These are phyloP conservation scores for Micromonas commoda DNA, from an alignment of 139 green algal species.

Conservation along the genomic window DNA sequence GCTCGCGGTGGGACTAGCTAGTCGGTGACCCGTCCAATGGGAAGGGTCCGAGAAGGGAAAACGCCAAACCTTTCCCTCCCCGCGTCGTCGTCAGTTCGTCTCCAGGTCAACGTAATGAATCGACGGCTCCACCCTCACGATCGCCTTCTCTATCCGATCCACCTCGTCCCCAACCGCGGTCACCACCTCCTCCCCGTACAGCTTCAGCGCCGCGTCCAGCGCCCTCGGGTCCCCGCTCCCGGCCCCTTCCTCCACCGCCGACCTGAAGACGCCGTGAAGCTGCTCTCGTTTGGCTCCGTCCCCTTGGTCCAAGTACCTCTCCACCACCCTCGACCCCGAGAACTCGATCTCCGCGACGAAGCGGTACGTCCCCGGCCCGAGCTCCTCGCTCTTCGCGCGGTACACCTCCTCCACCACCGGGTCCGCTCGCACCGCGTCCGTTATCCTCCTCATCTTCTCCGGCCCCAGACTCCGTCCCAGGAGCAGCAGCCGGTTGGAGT, in stretches of 20 bases:
- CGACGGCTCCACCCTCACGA: constrained; percentile 56
- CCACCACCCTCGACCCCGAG: constrained; percentile 2
- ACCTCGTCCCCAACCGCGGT: constrained; percentile 77
- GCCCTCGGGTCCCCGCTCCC: neutral
- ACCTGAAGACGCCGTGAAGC: constrained; percentile 1
- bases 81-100: constrained; percentile 53
- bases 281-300: neutral
- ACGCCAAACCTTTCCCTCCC: too few species aligned
- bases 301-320: constrained; percentile 1
- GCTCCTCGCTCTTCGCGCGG: constrained; percentile 80
- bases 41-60: too few species aligned
- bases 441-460: constrained; percentile 1
- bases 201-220: neutral
- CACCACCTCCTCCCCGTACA: constrained; percentile 55
- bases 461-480: constrained; percentile 64
- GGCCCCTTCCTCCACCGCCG: too few species aligned
- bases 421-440: neutral
- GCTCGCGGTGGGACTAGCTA: too few species aligned
- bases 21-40: too few species aligned
- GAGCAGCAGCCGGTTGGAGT: constrained; percentile 75
- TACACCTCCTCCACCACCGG: constrained; percentile 56
- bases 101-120: constrained; percentile 73
- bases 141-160: constrained; percentile 76
- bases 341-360: constrained; percentile 60
- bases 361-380: constrained; percentile 68